phyloP scores from a whole-genome alignment of 345 rosid species.

The Populus deltoides region DNA sequence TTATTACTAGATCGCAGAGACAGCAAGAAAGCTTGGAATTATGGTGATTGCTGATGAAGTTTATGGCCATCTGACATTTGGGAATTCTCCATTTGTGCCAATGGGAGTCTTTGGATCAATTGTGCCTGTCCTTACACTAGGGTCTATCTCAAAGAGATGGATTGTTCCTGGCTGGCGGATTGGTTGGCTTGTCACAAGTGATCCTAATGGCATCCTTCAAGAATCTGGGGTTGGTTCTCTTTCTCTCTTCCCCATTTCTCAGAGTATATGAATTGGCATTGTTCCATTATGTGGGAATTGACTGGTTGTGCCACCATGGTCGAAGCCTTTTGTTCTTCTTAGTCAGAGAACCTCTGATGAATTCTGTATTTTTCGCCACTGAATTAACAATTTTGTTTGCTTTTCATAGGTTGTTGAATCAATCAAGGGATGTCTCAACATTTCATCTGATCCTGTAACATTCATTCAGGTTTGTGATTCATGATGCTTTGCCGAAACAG shows the following conservation, averaged over 20 bases:
- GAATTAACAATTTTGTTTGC: background rate
- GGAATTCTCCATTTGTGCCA: slow-evolving; percentile 47
- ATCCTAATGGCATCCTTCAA: slow-evolving; percentile 39
- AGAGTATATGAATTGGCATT: background rate
- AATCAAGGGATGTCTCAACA: slow-evolving; percentile 10
- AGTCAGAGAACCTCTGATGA: no score
- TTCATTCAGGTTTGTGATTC: slow-evolving; percentile 47
- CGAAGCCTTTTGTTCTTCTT: background rate
- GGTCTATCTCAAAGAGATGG: slow-evolving; percentile 67
- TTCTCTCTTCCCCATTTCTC: background rate
- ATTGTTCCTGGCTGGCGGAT: slow-evolving; percentile 65
- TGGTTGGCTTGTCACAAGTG: slow-evolving; percentile 52
- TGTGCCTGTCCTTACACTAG: slow-evolving; percentile 52
- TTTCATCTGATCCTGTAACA: slow-evolving; percentile 36
- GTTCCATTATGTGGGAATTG: background rate
- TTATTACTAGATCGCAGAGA: slow-evolving; percentile 45
- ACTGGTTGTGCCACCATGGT: background rate
- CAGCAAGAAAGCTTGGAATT: slow-evolving; percentile 44
- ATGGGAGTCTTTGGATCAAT: slow-evolving; percentile 54
- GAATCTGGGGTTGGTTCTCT: slow-evolving; percentile 32
- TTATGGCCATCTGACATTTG: slow-evolving; percentile 45
- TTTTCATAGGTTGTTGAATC: slow-evolving; percentile 27
- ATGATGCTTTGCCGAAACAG: background rate
- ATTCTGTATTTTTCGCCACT: no score
- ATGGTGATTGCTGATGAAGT: slow-evolving; percentile 64